Percentiles rank a stretch among this genome's conserved stretches.
Conservation (phyloP, 106 monocot genomes). For the Dactylorhiza incarnata region DNA sequence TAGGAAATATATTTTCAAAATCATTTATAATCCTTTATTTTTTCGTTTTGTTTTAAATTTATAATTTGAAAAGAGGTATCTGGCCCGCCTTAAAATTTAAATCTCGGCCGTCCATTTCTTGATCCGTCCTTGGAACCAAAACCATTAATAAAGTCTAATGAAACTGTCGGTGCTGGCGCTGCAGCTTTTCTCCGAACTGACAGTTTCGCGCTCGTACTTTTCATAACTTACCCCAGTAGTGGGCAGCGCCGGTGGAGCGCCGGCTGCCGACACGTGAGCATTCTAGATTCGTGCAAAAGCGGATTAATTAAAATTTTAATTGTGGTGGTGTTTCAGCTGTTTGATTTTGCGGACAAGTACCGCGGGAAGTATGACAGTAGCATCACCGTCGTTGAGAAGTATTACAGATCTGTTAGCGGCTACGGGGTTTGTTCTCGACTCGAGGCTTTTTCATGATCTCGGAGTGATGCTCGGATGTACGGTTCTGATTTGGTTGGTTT, state of each 20-base stretch:
- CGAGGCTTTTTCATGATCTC: not conserved
- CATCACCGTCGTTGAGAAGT: conserved; percentile 76
- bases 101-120: conserved; percentile 5
- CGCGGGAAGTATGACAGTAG: conserved; percentile 93
- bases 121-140: not conserved
- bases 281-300: not conserved
- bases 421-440: conserved; percentile 43
- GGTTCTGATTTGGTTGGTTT: not conserved
- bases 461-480: not conserved
- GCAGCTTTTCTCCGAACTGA: not conserved
- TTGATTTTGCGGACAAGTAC: conserved; percentile 91
- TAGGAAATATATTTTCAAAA: no score
- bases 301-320: not conserved
- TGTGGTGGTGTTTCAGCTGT: conserved; percentile 37
- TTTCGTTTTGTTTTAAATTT: no score
- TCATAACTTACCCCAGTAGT: no score
- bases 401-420: conserved; percentile 85
- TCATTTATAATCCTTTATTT: no score
- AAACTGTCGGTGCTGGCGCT: conserved; percentile 1
- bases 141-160: not conserved
- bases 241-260: no score
- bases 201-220: not conserved
- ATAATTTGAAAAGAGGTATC: no score
- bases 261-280: not conserved
- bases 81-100: no score